phyloP scores from a whole-genome alignment of 192 early-diverging fungal genomes.

The Chytriomyces sp. region DNA sequence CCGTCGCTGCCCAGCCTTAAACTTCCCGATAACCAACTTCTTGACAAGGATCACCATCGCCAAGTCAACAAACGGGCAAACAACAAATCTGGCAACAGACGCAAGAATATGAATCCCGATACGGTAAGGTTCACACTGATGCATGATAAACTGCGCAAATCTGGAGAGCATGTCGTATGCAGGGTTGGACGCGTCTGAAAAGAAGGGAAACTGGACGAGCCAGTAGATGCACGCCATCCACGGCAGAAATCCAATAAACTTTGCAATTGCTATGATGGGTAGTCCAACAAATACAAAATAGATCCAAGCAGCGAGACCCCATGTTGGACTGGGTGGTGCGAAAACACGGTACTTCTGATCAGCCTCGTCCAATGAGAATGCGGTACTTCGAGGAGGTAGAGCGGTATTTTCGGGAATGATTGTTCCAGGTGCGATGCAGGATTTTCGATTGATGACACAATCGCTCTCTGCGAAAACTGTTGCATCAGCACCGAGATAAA shows the following conservation, averaged over 20 bases:
- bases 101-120: slow-evolving; percentile 45
- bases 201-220: slow-evolving; percentile 40
- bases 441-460: slow-evolving; percentile 36
- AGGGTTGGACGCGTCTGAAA: slow-evolving; percentile 21
- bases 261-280: slow-evolving; percentile 36
- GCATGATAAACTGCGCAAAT: slow-evolving; percentile 5
- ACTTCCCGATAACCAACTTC: slow-evolving; percentile 29
- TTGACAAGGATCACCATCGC: slow-evolving; percentile 37
- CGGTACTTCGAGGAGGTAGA: slow-evolving; percentile 45
- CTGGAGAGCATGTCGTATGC: slow-evolving; percentile 39
- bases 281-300: slow-evolving; percentile 36
- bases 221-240: slow-evolving; percentile 44
- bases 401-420: slow-evolving; percentile 43
- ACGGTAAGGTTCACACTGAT: slow-evolving; percentile 36
- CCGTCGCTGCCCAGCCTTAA: slow-evolving; percentile 32
- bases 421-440: slow-evolving; percentile 46
- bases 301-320: slow-evolving; percentile 12
- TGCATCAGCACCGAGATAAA: background rate
- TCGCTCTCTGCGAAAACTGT: slow-evolving; percentile 18
- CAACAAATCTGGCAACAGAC: slow-evolving; percentile 29
- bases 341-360: slow-evolving; percentile 22
- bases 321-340: slow-evolving; percentile 1
- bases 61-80: slow-evolving; percentile 43
- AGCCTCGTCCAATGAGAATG: slow-evolving; percentile 39
- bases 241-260: slow-evolving; percentile 39